Evolutionary conservation across 805 yeast genomes (phyloP), one percentile per base, ranked within the genome.

Genomic region (Barnettozyma sp.): DNA sequence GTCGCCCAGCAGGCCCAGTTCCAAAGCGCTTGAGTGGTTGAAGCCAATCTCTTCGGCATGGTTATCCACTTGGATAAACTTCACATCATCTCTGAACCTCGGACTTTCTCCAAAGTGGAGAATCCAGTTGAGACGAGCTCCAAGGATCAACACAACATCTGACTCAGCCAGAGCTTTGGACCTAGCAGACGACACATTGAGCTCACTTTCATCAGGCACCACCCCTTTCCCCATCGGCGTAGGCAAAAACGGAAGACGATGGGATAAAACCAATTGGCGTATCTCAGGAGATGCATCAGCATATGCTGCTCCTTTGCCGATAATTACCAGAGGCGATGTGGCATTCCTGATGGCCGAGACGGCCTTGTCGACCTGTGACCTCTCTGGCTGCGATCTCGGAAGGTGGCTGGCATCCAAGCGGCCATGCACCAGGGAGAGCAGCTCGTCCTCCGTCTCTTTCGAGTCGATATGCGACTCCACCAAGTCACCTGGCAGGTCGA

Each of bases 151-250:
- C 2, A 80, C 65, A 4, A 79, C 71, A 48, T 79, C 85, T 0
- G 85, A 74, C 6, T 56, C 44, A 41, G 60, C 63, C 45, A 80
- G 59, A 0, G 74, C 83, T n/a, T 62, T 58, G 0, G 84, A 74
- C 38, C 87, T 61, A 4, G 82, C 83, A 3, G 83, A 74, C 0
- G 82, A 70, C 11, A 75, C 65, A 44, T 79, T 79, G 22, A 65
- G 50, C 0, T 46, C 48, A 26, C 58, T 54, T 4, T 55, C 44
- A 49, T 80, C 88, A 3, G 72, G 60, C 1, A 80, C 56, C 1
- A 79, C 73, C 8, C 88, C 88, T 54, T 80, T 80, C 1, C 82
- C 88, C 88, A 80, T 80, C 4, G 88, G 86, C 0, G 87, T 79
- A 8, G 87, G 84, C 33, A 80, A 49, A 45, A 80, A 80, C 1